These are phyloP conservation scores for Pythium sukuiense DNA, from an alignment of 352 stramenopile genomes.

Conservation along the genomic window DNA sequence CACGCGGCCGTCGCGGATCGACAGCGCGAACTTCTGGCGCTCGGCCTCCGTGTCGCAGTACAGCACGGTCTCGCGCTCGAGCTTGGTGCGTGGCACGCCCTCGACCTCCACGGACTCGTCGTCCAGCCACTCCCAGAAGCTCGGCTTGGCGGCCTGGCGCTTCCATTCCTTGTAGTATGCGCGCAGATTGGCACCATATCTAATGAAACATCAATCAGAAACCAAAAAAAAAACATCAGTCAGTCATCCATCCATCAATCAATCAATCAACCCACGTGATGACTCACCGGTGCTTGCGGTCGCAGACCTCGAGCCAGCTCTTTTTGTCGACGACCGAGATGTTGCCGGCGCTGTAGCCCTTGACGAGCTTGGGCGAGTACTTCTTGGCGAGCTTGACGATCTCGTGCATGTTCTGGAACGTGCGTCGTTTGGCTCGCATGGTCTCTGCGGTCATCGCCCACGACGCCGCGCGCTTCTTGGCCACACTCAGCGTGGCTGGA, in stretches of 20 bases:
- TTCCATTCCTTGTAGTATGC: constrained; percentile 98
- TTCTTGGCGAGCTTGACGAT: constrained; percentile 89
- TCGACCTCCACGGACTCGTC: constrained; percentile 85
- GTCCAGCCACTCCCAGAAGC: constrained; percentile 90
- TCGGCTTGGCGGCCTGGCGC: constrained; percentile 68
- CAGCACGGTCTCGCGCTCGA: constrained; percentile 94
- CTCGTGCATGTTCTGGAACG: constrained; percentile 88
- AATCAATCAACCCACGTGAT: not conserved
- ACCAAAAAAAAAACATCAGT: not conserved
- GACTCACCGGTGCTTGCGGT: constrained; percentile 81
- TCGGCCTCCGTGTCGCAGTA: constrained; percentile 92
- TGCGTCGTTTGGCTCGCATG: constrained; percentile 77
- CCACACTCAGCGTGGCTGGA: constrained; percentile 21
- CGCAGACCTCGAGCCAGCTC: constrained; percentile 88
- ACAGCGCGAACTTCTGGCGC: constrained; percentile 89
- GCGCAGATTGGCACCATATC: constrained; percentile 96
- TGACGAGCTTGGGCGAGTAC: constrained; percentile 87
- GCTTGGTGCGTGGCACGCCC: constrained; percentile 88
- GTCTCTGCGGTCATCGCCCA: constrained; percentile 64
- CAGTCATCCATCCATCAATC: constrained; percentile 7
- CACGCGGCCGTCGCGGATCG: constrained; percentile 63
- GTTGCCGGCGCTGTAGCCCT: constrained; percentile 86
- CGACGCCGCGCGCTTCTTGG: constrained; percentile 28
- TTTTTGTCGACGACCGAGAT: constrained; percentile 92
- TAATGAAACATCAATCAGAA: constrained; percentile 8